Percentiles rank a stretch among this genome's conserved stretches.
Evolutionary conservation across 1,139 yeast species (phyloP).

Genomic region (Pichia terricola): DNA sequence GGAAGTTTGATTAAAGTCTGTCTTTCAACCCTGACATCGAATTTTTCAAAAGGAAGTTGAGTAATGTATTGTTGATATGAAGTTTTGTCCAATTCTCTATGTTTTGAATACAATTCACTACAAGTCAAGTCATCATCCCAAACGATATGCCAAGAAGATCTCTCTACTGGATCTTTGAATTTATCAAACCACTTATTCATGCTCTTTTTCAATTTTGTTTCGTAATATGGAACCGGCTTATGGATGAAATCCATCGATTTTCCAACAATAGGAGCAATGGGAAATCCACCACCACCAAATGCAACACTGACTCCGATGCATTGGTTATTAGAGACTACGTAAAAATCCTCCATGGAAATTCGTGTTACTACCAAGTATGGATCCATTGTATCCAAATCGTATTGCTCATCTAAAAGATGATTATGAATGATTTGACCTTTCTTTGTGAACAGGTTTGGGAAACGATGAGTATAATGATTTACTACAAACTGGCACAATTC

Average conservation of each 20-base stretch:
- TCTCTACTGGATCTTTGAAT: constrained; percentile 39
- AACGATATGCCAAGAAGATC: constrained; percentile 44
- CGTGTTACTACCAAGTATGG: constrained; percentile 39
- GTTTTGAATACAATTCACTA: constrained; percentile 32
- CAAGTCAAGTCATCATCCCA: constrained; percentile 42
- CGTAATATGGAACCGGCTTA: constrained; percentile 40
- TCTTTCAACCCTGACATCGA: constrained; percentile 51
- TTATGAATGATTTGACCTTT: constrained; percentile 30
- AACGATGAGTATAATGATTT: constrained; percentile 35
- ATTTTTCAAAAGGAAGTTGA: constrained; percentile 32
- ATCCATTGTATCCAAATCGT: constrained; percentile 39
- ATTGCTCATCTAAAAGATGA: constrained; percentile 35
- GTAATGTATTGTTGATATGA: constrained; percentile 19
- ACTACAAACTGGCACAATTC: constrained; percentile 39
- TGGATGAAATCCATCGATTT: constrained; percentile 38
- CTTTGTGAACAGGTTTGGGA: constrained; percentile 38
- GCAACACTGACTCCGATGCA: constrained; percentile 47
- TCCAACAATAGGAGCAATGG: constrained; percentile 35
- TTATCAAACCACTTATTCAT: constrained; percentile 46
- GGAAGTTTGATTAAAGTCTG: constrained; percentile 42
- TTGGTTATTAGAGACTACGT: constrained; percentile 33
- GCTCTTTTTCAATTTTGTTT: constrained; percentile 37
- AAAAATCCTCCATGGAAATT: constrained; percentile 45
- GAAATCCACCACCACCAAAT: constrained; percentile 49
- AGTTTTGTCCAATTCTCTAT: constrained; percentile 14